Percentiles rank a stretch among this genome's conserved stretches.
Conservation (phyloP, 805 yeast species). For the Metschnikowia reukaufii region DNA sequence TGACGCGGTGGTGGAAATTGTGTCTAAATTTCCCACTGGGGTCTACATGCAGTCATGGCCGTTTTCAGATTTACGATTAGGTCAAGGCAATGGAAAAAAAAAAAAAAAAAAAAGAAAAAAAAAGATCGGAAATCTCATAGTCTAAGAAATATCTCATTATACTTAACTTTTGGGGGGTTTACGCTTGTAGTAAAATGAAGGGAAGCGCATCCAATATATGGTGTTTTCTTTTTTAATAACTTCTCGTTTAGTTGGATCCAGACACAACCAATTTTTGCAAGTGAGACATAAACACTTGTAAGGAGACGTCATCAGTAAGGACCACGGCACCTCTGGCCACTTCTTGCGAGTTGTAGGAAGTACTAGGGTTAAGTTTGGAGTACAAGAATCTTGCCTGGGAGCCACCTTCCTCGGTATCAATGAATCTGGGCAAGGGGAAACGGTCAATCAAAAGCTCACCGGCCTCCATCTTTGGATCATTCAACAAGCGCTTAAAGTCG, state of each 20-base stretch:
- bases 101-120: too few relatives aligned
- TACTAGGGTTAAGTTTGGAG: conserved; percentile 93
- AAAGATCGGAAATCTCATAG: background rate
- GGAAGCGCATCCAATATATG: background rate
- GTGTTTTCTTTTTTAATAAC: too few relatives aligned
- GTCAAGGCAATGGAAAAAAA: too few relatives aligned
- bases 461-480: conserved; percentile 89
- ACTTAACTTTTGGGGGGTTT: background rate
- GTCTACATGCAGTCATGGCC: conserved; percentile 1
- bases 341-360: conserved; percentile 67
- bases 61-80: too few relatives aligned
- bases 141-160: background rate
- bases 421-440: conserved; percentile 96
- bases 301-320: conserved; percentile 92
- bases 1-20: background rate
- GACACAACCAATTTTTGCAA: conserved; percentile 85
- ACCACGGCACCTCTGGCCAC: conserved; percentile 68
- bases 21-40: background rate
- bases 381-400: conserved; percentile 96
- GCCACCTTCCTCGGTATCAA: conserved; percentile 97
- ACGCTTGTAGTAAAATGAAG: background rate
- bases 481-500: conserved; percentile 80
- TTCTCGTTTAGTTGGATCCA: conserved; percentile 32
- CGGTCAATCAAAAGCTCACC: conserved; percentile 88
- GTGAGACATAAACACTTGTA: conserved; percentile 94